Conservation (phyloP, 2,329 filamentous ascomycete species). For the Scedosporium aurantiacum region DNA sequence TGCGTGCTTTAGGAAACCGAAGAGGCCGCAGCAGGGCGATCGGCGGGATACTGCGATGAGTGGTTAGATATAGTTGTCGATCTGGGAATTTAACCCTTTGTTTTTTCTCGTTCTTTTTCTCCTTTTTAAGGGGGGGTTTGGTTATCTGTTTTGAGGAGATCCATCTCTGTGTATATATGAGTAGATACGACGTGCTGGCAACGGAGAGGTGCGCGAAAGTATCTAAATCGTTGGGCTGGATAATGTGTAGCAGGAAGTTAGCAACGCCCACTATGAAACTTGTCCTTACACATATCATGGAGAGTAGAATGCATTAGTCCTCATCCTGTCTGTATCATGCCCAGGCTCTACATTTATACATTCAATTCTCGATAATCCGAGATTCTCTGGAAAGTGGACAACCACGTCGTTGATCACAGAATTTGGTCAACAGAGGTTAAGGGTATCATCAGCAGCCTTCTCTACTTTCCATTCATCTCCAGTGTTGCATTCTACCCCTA, state of each 20-base stretch:
- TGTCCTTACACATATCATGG: no score
- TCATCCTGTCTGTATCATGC: no score
- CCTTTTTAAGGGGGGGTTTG: no score
- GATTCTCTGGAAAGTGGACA: no score
- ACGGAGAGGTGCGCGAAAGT: neutral
- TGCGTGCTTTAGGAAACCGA: constrained; percentile 65
- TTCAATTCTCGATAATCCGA: no score
- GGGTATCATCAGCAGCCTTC: no score
- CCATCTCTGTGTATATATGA: neutral
- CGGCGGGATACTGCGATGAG: neutral
- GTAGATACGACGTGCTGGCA: neutral
- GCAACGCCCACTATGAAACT: neutral
- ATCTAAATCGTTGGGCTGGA: neutral
- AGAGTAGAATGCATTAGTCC: no score
- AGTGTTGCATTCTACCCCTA: no score
- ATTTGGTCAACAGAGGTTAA: no score
- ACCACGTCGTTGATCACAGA: no score
- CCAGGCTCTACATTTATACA: no score
- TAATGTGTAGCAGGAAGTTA: neutral
- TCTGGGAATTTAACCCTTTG: neutral
- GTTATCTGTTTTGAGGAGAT: neutral
- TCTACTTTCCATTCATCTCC: no score
- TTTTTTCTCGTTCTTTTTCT: neutral
- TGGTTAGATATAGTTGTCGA: neutral
- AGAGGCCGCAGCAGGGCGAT: constrained; percentile 22